Base-by-base conservation (phyloP, 2,329 filamentous ascomycete species). In the Pseudopyricularia cyperi region DNA sequence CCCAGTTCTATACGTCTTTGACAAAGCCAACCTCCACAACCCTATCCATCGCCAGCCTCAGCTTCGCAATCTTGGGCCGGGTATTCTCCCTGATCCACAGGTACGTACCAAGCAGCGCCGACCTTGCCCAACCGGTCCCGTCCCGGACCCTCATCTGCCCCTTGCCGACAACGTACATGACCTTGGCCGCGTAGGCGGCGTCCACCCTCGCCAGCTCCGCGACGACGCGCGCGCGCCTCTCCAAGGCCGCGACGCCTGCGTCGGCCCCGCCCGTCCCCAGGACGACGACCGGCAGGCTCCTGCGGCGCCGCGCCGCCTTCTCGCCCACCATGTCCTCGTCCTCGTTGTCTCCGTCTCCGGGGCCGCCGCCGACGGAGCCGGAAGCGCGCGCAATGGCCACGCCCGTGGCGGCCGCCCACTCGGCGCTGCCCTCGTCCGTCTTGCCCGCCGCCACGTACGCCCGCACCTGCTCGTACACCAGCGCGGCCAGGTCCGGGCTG, bases 1-100 rank as follows among this genome's bases (percentile, higher is more conserved):
- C 3, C 59, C 49, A 17, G 4, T 19, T 11, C 2, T 42, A 81
- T 44, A 83, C 77, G 51, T 83, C 77, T 64, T 82, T 83, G 2
- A 84, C 74, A 59, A 83, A 85, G 0, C 82, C 82, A 22, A 85
- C 79, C 64, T 84, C 82, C 19, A 85, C 76, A 32, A 85, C 63
- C 49, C 75, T 72, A 52, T 83, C 79, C 55, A 75, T 72, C 0
- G 75, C 71, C 42, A 82, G 64, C 48, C 74, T 66, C 56, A 84
- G 63, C 56, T 80, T 80, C 30, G 79, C 77, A 64, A 84, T 76
- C 68, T 84, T 85, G 2, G 75, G 74, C 48, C 80, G 67, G 8
- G 77, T 79, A 56, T 83, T 83, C 35, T 84, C 80, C 28, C 81
- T 66, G 47, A 83, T 71, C 68, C 79, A 83, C 53, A 85, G 61